Evolutionary conservation across 305 asterid species (phyloP), one percentile per base, ranked within the genome.

Genomic region (Fraxinus nigra): DNA sequence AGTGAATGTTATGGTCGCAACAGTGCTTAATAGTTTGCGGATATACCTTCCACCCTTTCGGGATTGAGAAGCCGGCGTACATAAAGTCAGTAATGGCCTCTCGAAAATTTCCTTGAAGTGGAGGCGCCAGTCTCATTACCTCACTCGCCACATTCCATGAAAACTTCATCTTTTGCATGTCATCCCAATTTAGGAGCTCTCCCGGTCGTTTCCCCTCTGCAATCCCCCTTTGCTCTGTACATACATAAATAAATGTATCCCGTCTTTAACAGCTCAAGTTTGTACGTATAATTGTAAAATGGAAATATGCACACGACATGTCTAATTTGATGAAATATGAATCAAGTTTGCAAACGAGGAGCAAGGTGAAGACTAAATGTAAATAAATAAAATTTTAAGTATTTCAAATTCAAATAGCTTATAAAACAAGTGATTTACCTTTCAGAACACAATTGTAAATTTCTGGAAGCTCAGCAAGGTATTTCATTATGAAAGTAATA

Each of bases 1-100:
- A 43, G 16, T 43, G 11, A 38, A 3, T 40, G 48, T 9, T 10
- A 40, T 7, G 48, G 7, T 35, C 40, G 3, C 2, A 38, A 38
- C 3, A 7, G 8, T 54, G 22, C 22, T 14, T 54, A 5, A 5
- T 59, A 5, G 69, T 16, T 16, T 56, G 69, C 1, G 69, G 28
- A 6, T 5, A 13, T 77, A 77, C 85, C 78, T 82, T 82, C 85
- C 85, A 77, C 35, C 85, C 73, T 77, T 82, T 77, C 22, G 81
- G 75, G 33, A 82, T 10, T 24, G 32, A 3, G 35, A 82, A 69
- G 3, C 28, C 75, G 7, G 78, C 56, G 24, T 65, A 82, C 35
- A 37, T 69, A 30, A 82, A 32, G 10, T 82, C 78, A 24, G 40
- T 16, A 6, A 40, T 77, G 1, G 43, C 81, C 10, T 82, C 78